Conservation (phyloP, 805 yeast genomes). For the Saturnispora halmiae region DNA sequence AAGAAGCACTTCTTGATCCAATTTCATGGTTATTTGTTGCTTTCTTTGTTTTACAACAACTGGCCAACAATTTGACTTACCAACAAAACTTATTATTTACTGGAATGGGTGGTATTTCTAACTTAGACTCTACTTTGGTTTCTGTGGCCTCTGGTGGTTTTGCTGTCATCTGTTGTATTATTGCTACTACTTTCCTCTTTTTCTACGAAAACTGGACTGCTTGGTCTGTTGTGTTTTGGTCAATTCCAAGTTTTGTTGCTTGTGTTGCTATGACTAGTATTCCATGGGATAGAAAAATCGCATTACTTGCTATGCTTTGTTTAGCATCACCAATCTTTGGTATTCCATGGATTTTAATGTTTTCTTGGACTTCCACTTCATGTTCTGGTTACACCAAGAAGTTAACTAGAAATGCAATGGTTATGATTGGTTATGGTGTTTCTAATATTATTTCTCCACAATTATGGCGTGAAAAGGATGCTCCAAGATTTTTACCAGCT, state of each 20-base stretch:
- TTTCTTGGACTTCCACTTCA: conserved; percentile 27
- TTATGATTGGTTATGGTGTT: conserved; percentile 37
- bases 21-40: conserved; percentile 32
- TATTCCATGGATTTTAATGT: conserved; percentile 22
- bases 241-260: conserved; percentile 37
- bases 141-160: conserved; percentile 20
- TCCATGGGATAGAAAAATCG: conserved; percentile 37
- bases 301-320: conserved; percentile 39
- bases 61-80: conserved; percentile 19
- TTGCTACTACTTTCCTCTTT: conserved; percentile 16
- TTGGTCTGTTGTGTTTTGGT: conserved; percentile 28
- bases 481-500: conserved; percentile 38
- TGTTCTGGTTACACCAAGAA: conserved; percentile 45
- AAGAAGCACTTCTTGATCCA: conserved; percentile 40
- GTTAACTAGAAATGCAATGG: conserved; percentile 36
- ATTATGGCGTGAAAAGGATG: conserved; percentile 38
- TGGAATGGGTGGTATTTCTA: conserved; percentile 14
- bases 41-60: conserved; percentile 18
- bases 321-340: conserved; percentile 36
- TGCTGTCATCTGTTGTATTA: conserved; percentile 16
- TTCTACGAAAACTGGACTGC: conserved; percentile 23
- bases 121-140: conserved; percentile 17
- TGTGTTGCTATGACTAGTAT: conserved; percentile 14
- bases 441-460: conserved; percentile 47
- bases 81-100: conserved; percentile 17